Conservation (phyloP, 1,139 yeast genomes). For the Debaryomyces fabryi region DNA sequence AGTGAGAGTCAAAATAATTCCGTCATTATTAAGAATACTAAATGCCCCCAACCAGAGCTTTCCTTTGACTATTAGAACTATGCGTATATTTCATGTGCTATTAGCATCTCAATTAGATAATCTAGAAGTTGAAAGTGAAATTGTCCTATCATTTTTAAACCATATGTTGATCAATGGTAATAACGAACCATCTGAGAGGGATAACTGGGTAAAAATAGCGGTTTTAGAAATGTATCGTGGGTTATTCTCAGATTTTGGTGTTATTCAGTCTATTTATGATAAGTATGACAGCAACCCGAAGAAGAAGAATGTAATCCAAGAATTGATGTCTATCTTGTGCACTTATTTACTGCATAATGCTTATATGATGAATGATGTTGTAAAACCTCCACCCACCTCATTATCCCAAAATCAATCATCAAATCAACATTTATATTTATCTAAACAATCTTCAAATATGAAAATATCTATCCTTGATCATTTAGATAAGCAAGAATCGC, state of each 20-base stretch:
- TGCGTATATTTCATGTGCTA: conserved; percentile 66
- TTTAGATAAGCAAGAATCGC: conserved; percentile 75
- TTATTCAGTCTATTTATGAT: conserved; percentile 55
- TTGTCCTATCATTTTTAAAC: conserved; percentile 70
- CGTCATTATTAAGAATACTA: conserved; percentile 69
- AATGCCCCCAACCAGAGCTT: conserved; percentile 61
- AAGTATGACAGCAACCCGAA: conserved; percentile 62
- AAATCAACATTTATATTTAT: conserved; percentile 18
- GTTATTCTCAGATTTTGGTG: conserved; percentile 56
- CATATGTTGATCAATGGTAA: conserved; percentile 52
- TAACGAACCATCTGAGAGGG: conserved; percentile 11
- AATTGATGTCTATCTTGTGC: conserved; percentile 54
- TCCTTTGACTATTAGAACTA: conserved; percentile 69
- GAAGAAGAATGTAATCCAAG: conserved; percentile 63
- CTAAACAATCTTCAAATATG: conserved; percentile 34
- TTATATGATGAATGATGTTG: conserved; percentile 37
- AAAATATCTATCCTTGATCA: conserved; percentile 68
- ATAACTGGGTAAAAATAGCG: conserved; percentile 69
- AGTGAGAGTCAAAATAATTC: conserved; percentile 69
- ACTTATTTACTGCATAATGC: conserved; percentile 32
- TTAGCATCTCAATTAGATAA: conserved; percentile 61
- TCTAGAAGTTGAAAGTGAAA: conserved; percentile 77
- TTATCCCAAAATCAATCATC: conserved; percentile 5
- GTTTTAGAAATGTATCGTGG: conserved; percentile 72
- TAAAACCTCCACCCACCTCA: conserved; percentile 25